Evolutionary conservation across 345 rosid species (phyloP).

Genomic region (Citrus sinensis): DVS_A1.0 CM039167.1:26161501-26162000

Average conservation of each 20-base stretch:
- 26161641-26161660: neutral
- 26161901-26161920: conserved; percentile 87
- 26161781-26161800: conserved; percentile 53
- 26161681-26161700: neutral
- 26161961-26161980: neutral
- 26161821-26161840: conserved; percentile 81
- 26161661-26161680: neutral
- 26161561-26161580: neutral
- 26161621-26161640: neutral
- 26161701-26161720: neutral
- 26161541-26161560: neutral
- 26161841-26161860: conserved; percentile 46
- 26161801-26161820: conserved; percentile 66
- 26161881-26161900: conserved; percentile 71
- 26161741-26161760: conserved; percentile 9
- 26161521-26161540: neutral
- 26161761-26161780: conserved; percentile 55
- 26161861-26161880: conserved; percentile 55
- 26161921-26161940: conserved; percentile 69
- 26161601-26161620: neutral
- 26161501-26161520: neutral
- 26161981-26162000: neutral
- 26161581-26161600: neutral
- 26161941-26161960: conserved; percentile 42
- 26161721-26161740: conserved; percentile 9